These are phyloP conservation scores for Cadophora gregata DNA, from an alignment of 2,329 filamentous ascomycete species.

Conservation along the genomic window DNA sequence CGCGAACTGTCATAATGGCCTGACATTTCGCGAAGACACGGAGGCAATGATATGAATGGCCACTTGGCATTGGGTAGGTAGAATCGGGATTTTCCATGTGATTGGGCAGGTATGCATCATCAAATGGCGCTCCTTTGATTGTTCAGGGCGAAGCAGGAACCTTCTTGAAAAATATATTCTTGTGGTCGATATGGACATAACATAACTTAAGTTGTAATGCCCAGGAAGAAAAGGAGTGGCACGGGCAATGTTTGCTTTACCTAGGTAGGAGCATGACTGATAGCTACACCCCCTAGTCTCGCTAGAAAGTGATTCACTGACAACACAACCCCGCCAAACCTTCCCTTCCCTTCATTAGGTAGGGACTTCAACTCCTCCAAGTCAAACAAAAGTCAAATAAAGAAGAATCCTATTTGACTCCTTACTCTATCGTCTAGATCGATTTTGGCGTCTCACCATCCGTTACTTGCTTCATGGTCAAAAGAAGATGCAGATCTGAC, in stretches of 20 bases:
- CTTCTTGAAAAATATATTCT: background rate
- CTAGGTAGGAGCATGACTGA: background rate
- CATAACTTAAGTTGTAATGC: background rate
- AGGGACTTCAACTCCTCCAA: background rate
- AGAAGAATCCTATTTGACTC: background rate
- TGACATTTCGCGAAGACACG: constrained; percentile 30
- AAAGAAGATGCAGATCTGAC: background rate
- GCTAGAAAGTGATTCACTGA: background rate
- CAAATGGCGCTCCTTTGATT: background rate
- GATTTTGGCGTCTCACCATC: background rate
- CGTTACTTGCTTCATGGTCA: background rate
- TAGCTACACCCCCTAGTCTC: background rate
- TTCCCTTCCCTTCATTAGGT: background rate
- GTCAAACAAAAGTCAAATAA: background rate
- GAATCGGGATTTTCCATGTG: background rate
- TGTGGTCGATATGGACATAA: no score
- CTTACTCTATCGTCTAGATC: background rate
- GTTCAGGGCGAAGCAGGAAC: background rate
- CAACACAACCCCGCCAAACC: constrained; percentile 2
- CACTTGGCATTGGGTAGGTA: constrained; percentile 22
- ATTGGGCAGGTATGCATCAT: constrained; percentile 7
- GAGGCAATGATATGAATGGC: constrained; percentile 10
- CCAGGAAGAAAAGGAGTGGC: background rate
- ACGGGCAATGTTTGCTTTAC: background rate
- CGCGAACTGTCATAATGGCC: constrained; percentile 31